Evolutionary conservation across 148 eudicot species (phyloP).

Genomic region (Rhododendron vialii): DNA sequence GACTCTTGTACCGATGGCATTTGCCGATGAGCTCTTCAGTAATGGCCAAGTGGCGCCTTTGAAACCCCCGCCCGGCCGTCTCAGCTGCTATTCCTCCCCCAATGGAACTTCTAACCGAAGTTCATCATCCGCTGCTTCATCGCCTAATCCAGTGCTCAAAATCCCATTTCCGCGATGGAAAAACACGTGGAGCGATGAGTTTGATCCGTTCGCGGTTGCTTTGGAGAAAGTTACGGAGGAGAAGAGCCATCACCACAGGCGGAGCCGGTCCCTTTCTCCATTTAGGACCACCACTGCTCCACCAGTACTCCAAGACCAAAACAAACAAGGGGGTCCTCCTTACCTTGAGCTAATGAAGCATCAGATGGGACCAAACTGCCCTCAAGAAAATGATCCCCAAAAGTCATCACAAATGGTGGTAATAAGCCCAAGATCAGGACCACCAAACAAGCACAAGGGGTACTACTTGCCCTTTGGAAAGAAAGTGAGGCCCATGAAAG

Average conservation of each 20-base stretch:
- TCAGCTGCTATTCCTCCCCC: slow-evolving; percentile 5
- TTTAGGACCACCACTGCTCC: slow-evolving; percentile 19
- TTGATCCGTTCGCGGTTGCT: slow-evolving; percentile 63
- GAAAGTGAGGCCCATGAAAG: slow-evolving; percentile 9
- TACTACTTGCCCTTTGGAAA: slow-evolving; percentile 6
- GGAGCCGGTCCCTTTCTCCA: slow-evolving; percentile 48
- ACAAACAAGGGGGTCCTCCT: neutral
- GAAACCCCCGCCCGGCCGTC: slow-evolving; percentile 52
- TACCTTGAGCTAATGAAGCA: neutral
- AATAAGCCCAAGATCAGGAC: slow-evolving; percentile 10
- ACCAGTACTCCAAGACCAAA: neutral
- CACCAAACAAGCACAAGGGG: neutral
- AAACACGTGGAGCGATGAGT: slow-evolving; percentile 47
- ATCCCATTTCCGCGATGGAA: slow-evolving; percentile 33
- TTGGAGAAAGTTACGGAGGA: slow-evolving; percentile 55
- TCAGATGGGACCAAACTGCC: neutral
- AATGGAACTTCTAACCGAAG: slow-evolving; percentile 23
- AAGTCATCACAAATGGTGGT: neutral
- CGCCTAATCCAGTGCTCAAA: slow-evolving; percentile 35
- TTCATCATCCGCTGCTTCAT: slow-evolving; percentile 22
- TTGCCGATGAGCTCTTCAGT: slow-evolving; percentile 54
- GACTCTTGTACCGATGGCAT: slow-evolving; percentile 27
- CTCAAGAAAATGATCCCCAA: neutral
- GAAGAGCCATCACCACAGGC: slow-evolving; percentile 13
- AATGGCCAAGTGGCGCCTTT: slow-evolving; percentile 55